Conservation (phyloP, 352 stramenopile species). For the Phytophthora sp. region DNA sequence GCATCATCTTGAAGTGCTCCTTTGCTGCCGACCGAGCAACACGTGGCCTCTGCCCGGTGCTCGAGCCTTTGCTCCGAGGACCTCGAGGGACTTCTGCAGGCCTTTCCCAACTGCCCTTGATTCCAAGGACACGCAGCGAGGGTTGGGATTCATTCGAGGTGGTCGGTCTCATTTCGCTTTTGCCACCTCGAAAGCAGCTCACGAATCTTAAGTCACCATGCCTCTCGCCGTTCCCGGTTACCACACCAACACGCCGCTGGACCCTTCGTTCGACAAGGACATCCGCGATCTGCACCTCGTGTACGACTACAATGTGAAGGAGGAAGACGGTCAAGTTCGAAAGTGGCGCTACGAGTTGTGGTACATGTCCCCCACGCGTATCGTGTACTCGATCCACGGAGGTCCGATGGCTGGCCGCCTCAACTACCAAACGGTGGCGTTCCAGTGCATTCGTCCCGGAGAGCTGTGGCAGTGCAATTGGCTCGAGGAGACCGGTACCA, state of each 20-base stretch:
- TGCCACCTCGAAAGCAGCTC: conserved; percentile 23
- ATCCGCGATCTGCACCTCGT: conserved; percentile 57
- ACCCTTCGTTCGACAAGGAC: conserved; percentile 60
- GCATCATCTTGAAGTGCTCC: too few species aligned
- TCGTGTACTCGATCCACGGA: conserved; percentile 63
- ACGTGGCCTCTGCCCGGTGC: too few species aligned
- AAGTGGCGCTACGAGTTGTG: conserved; percentile 72
- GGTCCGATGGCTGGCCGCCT: conserved; percentile 54
- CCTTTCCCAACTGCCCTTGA: too few species aligned
- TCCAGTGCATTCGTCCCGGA: conserved; percentile 57
- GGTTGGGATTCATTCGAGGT: too few species aligned
- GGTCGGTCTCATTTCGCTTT: too few species aligned
- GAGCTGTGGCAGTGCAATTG: conserved; percentile 69
- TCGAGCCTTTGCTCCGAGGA: too few species aligned
- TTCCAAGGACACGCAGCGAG: too few species aligned
- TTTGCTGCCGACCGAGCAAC: too few species aligned
- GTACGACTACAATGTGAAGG: conserved; percentile 59
- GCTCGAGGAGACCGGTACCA: conserved; percentile 62
- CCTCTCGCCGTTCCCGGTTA: conserved; percentile 45
- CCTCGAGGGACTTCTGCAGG: too few species aligned
- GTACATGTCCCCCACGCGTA: conserved; percentile 57
- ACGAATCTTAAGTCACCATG: conserved; percentile 33
- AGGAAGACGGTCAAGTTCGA: conserved; percentile 40
- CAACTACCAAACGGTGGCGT: conserved; percentile 65
- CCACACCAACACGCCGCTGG: conserved; percentile 61